These are phyloP conservation scores for Lithohypha guttulata DNA, from an alignment of 2,329 filamentous ascomycete species.

Conservation along the genomic window DNA sequence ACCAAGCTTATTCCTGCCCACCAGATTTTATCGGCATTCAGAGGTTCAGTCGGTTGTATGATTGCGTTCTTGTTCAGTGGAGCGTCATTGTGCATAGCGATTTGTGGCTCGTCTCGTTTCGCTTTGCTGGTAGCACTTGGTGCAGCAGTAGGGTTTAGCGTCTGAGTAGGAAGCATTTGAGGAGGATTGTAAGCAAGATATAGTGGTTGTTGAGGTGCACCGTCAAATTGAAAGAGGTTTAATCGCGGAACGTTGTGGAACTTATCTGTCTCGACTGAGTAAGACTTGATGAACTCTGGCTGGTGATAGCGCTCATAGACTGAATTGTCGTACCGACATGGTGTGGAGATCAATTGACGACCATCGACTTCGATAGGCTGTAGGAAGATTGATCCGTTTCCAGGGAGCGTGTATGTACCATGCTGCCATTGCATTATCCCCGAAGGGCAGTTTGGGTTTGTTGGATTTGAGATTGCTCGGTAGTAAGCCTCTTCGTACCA, in stretches of 20 bases:
- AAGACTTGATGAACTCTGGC: constrained; percentile 49
- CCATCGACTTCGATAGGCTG: constrained; percentile 56
- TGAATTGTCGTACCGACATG: constrained; percentile 46
- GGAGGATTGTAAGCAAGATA: constrained; percentile 54
- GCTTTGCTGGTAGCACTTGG: constrained; percentile 27
- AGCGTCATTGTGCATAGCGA: constrained; percentile 5
- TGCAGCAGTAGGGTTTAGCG: constrained; percentile 46
- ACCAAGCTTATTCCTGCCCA: constrained; percentile 40
- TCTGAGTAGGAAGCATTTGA: constrained; percentile 58
- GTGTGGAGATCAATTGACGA: constrained; percentile 54
- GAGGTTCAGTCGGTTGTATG: constrained; percentile 25
- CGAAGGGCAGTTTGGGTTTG: constrained; percentile 49
- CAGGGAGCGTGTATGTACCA: constrained; percentile 47
- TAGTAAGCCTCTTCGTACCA: constrained; percentile 61
- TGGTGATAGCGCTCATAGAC: constrained; percentile 59
- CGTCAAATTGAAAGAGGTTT: constrained; percentile 54
- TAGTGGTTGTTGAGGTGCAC: constrained; percentile 55
- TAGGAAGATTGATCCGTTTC: constrained; percentile 49
- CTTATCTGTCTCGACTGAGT: constrained; percentile 41
- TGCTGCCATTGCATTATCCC: constrained; percentile 66
- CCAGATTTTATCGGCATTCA: constrained; percentile 35
- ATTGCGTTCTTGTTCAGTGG: constrained; percentile 22
- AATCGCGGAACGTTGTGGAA: constrained; percentile 54
- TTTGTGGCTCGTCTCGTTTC: constrained; percentile 24
- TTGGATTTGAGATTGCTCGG: constrained; percentile 55